phyloP scores from a whole-genome alignment of 805 yeast species.

The Yarrowia bubula region DNA sequence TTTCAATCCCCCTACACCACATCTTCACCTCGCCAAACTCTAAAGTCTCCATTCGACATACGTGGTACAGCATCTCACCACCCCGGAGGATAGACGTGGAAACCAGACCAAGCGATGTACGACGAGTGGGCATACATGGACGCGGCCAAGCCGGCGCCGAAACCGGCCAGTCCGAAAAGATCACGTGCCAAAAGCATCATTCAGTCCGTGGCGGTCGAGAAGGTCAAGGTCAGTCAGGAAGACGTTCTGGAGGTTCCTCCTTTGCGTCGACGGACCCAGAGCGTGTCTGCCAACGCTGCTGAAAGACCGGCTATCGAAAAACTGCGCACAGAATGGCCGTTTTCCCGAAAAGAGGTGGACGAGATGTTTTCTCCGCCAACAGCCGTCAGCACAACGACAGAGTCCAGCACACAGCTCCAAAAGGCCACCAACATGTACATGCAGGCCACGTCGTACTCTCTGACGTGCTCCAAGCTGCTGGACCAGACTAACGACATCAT shows the following conservation, averaged over 20 bases:
- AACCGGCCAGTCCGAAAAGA: slow-evolving; percentile 3
- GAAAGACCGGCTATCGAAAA: background rate
- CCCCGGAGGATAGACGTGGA: background rate
- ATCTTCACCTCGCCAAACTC: background rate
- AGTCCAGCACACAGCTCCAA: background rate
- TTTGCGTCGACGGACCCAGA: background rate
- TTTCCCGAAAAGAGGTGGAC: slow-evolving; percentile 1
- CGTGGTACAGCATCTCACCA: slow-evolving; percentile 2
- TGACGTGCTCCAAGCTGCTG: slow-evolving; percentile 21
- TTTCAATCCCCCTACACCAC: background rate
- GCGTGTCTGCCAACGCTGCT: background rate
- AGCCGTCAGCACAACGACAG: background rate
- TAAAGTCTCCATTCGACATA: background rate
- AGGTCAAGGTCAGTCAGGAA: background rate
- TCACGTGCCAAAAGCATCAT: slow-evolving; percentile 25
- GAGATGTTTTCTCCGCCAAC: background rate
- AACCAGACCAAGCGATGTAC: slow-evolving; percentile 31
- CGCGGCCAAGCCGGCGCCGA: slow-evolving; percentile 20
- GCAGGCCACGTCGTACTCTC: slow-evolving; percentile 23
- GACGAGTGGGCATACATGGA: slow-evolving; percentile 40
- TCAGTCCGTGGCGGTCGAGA: slow-evolving; percentile 25
- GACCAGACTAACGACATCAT: slow-evolving; percentile 21
- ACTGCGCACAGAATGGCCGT: slow-evolving; percentile 24
- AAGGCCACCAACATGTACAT: slow-evolving; percentile 4
- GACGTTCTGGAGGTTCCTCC: slow-evolving; percentile 17